Evolutionary conservation across 495 filamentous ascomycete species (phyloP), one percentile per base, ranked within the genome.

Genomic region (Cryomyces antarcticus): DNA sequence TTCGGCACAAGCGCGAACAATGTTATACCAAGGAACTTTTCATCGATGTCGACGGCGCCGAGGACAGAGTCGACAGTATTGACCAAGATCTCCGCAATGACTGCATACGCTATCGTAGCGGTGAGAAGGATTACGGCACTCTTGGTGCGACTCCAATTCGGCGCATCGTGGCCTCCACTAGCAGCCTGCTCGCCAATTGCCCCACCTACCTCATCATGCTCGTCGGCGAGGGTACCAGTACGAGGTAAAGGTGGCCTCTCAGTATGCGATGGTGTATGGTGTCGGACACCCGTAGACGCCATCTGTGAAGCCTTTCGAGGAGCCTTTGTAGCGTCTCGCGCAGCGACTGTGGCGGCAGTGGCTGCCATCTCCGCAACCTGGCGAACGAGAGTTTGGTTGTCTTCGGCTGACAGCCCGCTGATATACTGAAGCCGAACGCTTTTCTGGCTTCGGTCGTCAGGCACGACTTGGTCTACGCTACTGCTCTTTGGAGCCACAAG

Each of bases 21-120:
- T 30, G 92, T 96, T 47, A 99, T 93, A 37, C 89, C 89, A 41
- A 99, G 69, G 61, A 99, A 99, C 57, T 99, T 99, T 54, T 95
- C 87, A 54, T 95, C 86, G 53, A 99, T 81, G 37, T 87, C 78
- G 33, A 89, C 77, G 55, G 78, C 82, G 46, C 84, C 73, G 38
- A 99, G 61, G 5, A 99, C 92, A 7, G 88, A 80, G 55, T 99
- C 89, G 6, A 99, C 89, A 0, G 86, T 96, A 55, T 92, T 78
- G 37, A 99, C 89, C 13, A 99, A 64, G 33, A 99, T 95, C 62
- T 99, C 89, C 13, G 89, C 89, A 52, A 99, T 89, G 42, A 96
- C 62, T 17, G 89, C 92, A 55, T 99, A 99, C 41, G 93, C 73
- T 12, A 99, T 47, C 0, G 89, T 99, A 29, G 89, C 89, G 6